Evolutionary conservation across 345 rosid species (phyloP).

Genomic region (Cardamine chenopodiifolia): DNA sequence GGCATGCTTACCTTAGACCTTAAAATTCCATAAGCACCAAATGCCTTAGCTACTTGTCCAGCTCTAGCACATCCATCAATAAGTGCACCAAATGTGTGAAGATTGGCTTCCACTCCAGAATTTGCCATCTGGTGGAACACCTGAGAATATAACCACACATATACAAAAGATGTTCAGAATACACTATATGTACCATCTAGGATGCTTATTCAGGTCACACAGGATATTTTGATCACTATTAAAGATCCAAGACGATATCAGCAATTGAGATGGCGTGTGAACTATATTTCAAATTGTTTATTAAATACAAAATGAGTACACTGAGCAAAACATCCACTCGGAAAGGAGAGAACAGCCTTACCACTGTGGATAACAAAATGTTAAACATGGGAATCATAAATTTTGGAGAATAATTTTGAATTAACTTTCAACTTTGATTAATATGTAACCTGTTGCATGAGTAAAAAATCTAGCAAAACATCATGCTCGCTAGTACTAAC

Average conservation of each 20-base stretch:
- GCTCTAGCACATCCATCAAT: constrained; percentile 97
- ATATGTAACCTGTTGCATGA: background rate
- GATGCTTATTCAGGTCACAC: background rate
- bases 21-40: constrained; percentile 98
- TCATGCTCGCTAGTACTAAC: background rate
- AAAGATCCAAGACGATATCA: constrained; percentile 2
- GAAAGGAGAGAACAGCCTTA: background rate
- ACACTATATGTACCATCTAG: constrained; percentile 13
- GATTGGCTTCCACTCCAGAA: constrained; percentile 90
- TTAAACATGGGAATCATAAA: background rate
- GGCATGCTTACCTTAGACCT: constrained; percentile 79
- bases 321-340: background rate
- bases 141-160: constrained; percentile 44
- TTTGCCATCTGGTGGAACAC: constrained; percentile 94
- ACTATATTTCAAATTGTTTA: background rate
- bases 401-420: background rate
- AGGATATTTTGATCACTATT: background rate
- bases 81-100: constrained; percentile 90
- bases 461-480: background rate
- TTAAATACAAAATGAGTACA: background rate
- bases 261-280: background rate
- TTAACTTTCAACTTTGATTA: background rate
- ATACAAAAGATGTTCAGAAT: constrained; percentile 7
- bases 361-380: background rate
- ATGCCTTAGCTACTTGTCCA: constrained; percentile 96